Percentiles rank a stretch among this genome's conserved stretches.
Conservation (phyloP, 129 eudicot genomes). For the Ambrosia trifida region DNA sequence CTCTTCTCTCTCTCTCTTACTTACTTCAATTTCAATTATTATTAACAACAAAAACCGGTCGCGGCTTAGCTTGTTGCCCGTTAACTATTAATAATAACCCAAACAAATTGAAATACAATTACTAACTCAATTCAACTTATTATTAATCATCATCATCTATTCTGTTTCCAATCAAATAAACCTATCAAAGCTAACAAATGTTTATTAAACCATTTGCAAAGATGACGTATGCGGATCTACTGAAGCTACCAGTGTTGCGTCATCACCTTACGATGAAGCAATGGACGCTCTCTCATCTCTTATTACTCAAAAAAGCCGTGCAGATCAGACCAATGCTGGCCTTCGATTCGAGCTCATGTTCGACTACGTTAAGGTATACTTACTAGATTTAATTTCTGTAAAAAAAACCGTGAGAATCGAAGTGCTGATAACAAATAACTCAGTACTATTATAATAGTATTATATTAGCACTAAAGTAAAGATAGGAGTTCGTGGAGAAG, state of each 20-base stretch:
- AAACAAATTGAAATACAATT: background rate
- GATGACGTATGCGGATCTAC: slow-evolving; percentile 37
- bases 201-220: slow-evolving; percentile 18
- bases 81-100: no score
- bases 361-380: slow-evolving; percentile 70
- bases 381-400: no score
- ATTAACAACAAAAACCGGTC: no score
- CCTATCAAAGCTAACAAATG: slow-evolving; percentile 2
- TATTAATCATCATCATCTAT: background rate
- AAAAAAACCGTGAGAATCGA: no score
- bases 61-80: no score
- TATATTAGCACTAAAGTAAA: no score
- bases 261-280: slow-evolving; percentile 81
- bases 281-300: slow-evolving; percentile 89
- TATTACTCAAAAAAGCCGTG: slow-evolving; percentile 82
- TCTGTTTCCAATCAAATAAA: background rate
- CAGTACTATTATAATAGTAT: no score
- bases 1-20: background rate
- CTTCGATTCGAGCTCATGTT: slow-evolving; percentile 65
- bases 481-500: no score
- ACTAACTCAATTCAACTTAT: background rate
- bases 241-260: slow-evolving; percentile 1
- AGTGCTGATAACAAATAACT: no score
- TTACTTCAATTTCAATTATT: background rate
- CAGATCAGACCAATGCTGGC: slow-evolving; percentile 70